phyloP scores from a whole-genome alignment of 495 filamentous ascomycete genomes.

The Parmelia sp. region DNA sequence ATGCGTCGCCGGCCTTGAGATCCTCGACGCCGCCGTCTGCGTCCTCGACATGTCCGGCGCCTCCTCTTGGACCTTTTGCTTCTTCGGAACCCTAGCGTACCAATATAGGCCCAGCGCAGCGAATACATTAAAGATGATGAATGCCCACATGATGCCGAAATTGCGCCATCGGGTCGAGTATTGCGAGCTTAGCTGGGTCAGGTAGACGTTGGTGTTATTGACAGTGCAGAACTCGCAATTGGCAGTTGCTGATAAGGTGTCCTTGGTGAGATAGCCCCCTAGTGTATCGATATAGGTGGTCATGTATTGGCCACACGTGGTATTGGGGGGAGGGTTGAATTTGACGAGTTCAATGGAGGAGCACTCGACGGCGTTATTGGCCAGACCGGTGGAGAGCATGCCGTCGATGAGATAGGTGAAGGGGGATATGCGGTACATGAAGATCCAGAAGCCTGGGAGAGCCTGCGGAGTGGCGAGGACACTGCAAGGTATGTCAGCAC shows the following conservation, averaged over 20 bases:
- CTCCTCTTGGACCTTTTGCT: constrained; percentile 43
- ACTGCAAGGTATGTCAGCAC: constrained; percentile 35
- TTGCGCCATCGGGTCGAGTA: constrained; percentile 62
- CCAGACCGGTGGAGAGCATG: constrained; percentile 56
- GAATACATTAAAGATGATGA: constrained; percentile 70
- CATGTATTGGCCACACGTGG: constrained; percentile 57
- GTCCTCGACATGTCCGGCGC: constrained; percentile 18
- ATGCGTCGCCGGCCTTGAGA: not conserved
- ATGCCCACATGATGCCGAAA: constrained; percentile 64
- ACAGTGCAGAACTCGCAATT: constrained; percentile 57
- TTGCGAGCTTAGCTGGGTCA: constrained; percentile 41
- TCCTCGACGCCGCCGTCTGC: constrained; percentile 13
- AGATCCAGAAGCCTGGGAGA: constrained; percentile 74
- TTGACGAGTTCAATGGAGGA: constrained; percentile 52
- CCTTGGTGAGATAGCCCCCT: constrained; percentile 51
- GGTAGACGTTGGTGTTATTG: constrained; percentile 54
- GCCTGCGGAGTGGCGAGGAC: constrained; percentile 58
- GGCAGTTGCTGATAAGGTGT: constrained; percentile 39
- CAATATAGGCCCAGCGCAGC: constrained; percentile 71
- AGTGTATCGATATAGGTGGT: constrained; percentile 38
- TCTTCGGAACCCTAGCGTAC: constrained; percentile 71
- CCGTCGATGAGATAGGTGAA: constrained; percentile 64
- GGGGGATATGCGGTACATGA: constrained; percentile 75
- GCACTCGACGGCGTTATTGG: constrained; percentile 54
- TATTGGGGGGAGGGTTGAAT: constrained; percentile 46